Conservation (phyloP, 1,284 basidiomycete genomes). For the Flammula alnicola region DNA sequence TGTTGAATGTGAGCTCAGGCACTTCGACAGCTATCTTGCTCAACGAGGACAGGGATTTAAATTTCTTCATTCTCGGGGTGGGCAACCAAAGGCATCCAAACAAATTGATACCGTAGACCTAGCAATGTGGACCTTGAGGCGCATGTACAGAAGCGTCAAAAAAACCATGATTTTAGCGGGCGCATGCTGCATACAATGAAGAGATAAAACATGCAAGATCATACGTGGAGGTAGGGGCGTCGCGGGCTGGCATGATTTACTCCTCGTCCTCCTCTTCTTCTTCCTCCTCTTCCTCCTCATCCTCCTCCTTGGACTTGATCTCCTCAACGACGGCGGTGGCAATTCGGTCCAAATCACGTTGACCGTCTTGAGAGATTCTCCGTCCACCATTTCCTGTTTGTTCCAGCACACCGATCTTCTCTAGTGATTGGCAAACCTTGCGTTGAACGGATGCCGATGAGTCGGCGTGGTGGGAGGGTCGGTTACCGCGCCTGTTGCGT, state of each 20-base stretch:
- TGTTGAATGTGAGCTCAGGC: no score
- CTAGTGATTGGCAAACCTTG: constrained; percentile 93
- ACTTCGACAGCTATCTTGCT: constrained; percentile 1
- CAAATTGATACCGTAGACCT: background rate
- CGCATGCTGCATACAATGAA: constrained; percentile 50
- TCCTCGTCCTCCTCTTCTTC: constrained; percentile 77
- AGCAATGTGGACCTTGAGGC: background rate
- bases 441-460: constrained; percentile 89
- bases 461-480: constrained; percentile 93
- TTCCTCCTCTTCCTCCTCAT: constrained; percentile 87
- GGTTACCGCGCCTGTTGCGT: constrained; percentile 93
- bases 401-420: constrained; percentile 99
- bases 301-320: constrained; percentile 82
- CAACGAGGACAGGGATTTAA: background rate
- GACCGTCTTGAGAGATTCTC: constrained; percentile 96
- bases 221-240: constrained; percentile 29
- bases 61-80: constrained; percentile 2
- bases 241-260: constrained; percentile 34
- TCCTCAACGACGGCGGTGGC: constrained; percentile 95
- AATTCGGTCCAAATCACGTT: constrained; percentile 98
- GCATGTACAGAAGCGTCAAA: constrained; percentile 16
- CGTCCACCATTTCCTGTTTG: constrained; percentile 93
- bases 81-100: background rate
- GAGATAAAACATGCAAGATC: constrained; percentile 43
- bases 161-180: constrained; percentile 35